phyloP scores from a whole-genome alignment of 1,284 basidiomycete species.

The Trametes sp. region DNA sequence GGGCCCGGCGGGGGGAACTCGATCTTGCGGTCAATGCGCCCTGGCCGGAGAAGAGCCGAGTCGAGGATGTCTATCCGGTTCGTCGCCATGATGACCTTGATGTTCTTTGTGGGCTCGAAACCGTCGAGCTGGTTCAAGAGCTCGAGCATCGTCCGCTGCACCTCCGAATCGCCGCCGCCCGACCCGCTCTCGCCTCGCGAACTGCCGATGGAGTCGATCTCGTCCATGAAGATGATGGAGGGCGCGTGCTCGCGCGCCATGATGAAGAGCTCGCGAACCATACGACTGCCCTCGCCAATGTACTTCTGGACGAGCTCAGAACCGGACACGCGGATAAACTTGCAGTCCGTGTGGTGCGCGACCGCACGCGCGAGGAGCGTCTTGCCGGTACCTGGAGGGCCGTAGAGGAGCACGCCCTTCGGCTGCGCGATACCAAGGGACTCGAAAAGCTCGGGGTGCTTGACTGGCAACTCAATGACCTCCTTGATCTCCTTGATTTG shows the following conservation, averaged over 20 bases:
- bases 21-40: conserved; percentile 98
- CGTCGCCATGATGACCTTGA: conserved; percentile 99
- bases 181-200: conserved; percentile 91
- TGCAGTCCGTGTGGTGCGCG: conserved; percentile 98
- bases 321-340: conserved; percentile 96
- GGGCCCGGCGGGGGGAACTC: conserved; percentile 99
- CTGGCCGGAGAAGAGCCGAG: conserved; percentile 92
- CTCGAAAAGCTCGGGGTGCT: conserved; percentile 98
- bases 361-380: conserved; percentile 93
- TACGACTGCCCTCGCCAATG: conserved; percentile 95
- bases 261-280: conserved; percentile 98
- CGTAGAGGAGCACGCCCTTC: conserved; percentile 96
- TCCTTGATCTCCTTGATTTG: conserved; percentile 99
- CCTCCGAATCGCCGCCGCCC: conserved; percentile 94
- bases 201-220: conserved; percentile 98
- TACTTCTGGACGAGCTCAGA: conserved; percentile 99
- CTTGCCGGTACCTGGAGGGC: conserved; percentile 97
- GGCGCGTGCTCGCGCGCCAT: conserved; percentile 99
- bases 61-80: conserved; percentile 99
- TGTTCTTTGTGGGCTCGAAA: conserved; percentile 98
- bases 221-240: conserved; percentile 99
- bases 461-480: conserved; percentile 98
- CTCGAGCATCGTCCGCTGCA: conserved; percentile 98
- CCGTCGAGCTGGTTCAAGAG: conserved; percentile 97
- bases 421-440: conserved; percentile 97